Conservation (phyloP, 768 basidiomycete species). For the Leccinum arenicola region DNA sequence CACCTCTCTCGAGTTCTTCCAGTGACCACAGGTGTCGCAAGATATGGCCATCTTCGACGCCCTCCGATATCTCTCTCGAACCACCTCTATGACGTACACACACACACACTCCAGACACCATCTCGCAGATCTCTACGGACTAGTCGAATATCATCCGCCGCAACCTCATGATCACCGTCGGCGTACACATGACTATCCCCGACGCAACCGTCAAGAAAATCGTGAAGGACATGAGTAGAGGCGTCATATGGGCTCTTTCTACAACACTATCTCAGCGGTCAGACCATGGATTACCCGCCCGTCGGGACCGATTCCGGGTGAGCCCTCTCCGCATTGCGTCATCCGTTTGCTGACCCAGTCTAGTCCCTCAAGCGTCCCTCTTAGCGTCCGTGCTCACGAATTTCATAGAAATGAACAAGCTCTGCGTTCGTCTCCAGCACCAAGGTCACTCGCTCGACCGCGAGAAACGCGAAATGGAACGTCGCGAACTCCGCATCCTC, state of each 20-base stretch:
- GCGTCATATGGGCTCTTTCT: slow-evolving; percentile 95
- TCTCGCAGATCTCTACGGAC: slow-evolving; percentile 96
- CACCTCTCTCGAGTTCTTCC: neutral
- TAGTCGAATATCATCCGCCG: slow-evolving; percentile 94
- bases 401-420: slow-evolving; percentile 99
- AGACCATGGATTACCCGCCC: slow-evolving; percentile 92
- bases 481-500: slow-evolving; percentile 90
- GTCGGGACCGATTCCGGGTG: slow-evolving; percentile 83
- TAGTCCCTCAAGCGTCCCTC: slow-evolving; percentile 82
- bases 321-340: slow-evolving; percentile 17
- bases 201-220: slow-evolving; percentile 98
- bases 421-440: slow-evolving; percentile 98
- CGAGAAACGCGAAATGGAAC: slow-evolving; percentile 96
- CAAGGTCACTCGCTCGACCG: slow-evolving; percentile 93
- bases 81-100: slow-evolving; percentile 96
- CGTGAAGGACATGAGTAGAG: slow-evolving; percentile 99
- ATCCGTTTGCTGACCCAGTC: neutral
- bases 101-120: slow-evolving; percentile 90
- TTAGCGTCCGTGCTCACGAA: slow-evolving; percentile 95
- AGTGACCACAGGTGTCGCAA: too few relatives aligned
- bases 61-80: slow-evolving; percentile 85
- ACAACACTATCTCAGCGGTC: slow-evolving; percentile 94
- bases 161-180: slow-evolving; percentile 99
- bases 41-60: slow-evolving; percentile 99
- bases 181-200: slow-evolving; percentile 97